phyloP scores from a whole-genome alignment of 1,284 basidiomycete genomes.

The Hypsizygus ulmarius region DNA sequence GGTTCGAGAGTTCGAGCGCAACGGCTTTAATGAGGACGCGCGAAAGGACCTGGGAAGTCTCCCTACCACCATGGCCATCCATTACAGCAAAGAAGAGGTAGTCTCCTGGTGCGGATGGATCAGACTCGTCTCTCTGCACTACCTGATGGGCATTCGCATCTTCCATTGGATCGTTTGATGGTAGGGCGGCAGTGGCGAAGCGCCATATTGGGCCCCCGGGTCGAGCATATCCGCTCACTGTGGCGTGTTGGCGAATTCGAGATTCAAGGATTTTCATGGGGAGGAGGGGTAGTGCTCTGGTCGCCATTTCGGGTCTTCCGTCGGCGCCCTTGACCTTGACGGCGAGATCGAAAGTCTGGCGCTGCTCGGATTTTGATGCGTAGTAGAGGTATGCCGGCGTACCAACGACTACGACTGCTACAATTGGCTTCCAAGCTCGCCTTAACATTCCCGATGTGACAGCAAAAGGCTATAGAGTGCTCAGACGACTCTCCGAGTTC shows the following conservation, averaged over 20 bases:
- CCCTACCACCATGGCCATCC: constrained; percentile 87
- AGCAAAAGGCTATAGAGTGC: background rate
- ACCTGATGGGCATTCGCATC: constrained; percentile 79
- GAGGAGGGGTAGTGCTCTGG: constrained; percentile 54
- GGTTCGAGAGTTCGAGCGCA: constrained; percentile 68
- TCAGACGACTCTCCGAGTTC: background rate
- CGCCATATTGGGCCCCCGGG: constrained; percentile 62
- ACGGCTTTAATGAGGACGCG: constrained; percentile 87
- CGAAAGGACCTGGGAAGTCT: constrained; percentile 85
- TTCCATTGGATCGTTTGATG: constrained; percentile 89
- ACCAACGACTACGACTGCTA: constrained; percentile 47
- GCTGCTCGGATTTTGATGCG: constrained; percentile 25
- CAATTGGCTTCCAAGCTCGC: constrained; percentile 63
- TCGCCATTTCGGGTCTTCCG: constrained; percentile 56
- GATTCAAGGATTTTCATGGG: constrained; percentile 55
- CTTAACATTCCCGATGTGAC: constrained; percentile 49
- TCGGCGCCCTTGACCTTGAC: constrained; percentile 54
- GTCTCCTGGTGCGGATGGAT: constrained; percentile 61
- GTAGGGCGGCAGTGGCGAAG: constrained; percentile 74
- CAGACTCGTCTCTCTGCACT: constrained; percentile 58
- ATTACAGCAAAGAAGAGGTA: constrained; percentile 85
- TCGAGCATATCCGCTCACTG: constrained; percentile 41
- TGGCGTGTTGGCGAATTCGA: constrained; percentile 58
- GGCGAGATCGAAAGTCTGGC: constrained; percentile 53
- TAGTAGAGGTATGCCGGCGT: constrained; percentile 52